A percentile compares a stretch with the other conserved stretches of the same genome.
phyloP scores from a whole-genome alignment of 2,329 filamentous ascomycete genomes.

The Epichloe sp. region DNA sequence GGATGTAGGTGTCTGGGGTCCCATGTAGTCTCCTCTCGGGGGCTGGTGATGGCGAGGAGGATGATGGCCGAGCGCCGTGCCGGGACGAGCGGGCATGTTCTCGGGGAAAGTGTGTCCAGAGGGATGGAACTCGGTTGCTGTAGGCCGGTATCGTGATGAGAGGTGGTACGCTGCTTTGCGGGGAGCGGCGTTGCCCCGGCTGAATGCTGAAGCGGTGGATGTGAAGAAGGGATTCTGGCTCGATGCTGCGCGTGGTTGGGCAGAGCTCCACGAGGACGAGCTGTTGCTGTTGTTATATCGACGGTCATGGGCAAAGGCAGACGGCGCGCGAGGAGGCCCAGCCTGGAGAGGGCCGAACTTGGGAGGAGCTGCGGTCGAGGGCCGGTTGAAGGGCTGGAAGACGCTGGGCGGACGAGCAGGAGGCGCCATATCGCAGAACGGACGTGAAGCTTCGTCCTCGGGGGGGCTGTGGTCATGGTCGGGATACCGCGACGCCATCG shows the following conservation, averaged over 20 bases:
- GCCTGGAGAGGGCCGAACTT: slow-evolving; percentile 19
- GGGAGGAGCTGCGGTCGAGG: slow-evolving; percentile 12
- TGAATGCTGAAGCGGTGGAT: slow-evolving; percentile 7
- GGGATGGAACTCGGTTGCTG: slow-evolving; percentile 21
- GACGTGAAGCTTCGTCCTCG: background rate
- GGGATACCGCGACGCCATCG: slow-evolving; percentile 1
- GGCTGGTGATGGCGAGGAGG: background rate
- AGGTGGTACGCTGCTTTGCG: slow-evolving; percentile 1
- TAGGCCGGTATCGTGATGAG: slow-evolving; percentile 17
- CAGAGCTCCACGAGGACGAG: slow-evolving; percentile 10
- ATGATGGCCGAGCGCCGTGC: slow-evolving; percentile 11
- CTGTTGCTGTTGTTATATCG: slow-evolving; percentile 5
- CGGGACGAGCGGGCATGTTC: slow-evolving; percentile 3
- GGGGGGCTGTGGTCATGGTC: background rate
- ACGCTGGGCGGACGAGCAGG: slow-evolving; percentile 13
- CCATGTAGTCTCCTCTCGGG: slow-evolving; percentile 14
- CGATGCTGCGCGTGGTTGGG: slow-evolving; percentile 7
- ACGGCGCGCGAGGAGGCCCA: slow-evolving; percentile 16
- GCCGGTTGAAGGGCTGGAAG: slow-evolving; percentile 13
- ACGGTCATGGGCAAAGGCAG: slow-evolving; percentile 14
- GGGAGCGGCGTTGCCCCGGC: background rate
- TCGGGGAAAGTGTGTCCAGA: background rate
- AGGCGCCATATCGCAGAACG: background rate
- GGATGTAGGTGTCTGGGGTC: slow-evolving; percentile 19
- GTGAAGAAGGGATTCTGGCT: slow-evolving; percentile 1